Evolutionary conservation across 164 flowering plant genomes (phyloP).

Genomic region (Tetracentron sinense): DNA sequence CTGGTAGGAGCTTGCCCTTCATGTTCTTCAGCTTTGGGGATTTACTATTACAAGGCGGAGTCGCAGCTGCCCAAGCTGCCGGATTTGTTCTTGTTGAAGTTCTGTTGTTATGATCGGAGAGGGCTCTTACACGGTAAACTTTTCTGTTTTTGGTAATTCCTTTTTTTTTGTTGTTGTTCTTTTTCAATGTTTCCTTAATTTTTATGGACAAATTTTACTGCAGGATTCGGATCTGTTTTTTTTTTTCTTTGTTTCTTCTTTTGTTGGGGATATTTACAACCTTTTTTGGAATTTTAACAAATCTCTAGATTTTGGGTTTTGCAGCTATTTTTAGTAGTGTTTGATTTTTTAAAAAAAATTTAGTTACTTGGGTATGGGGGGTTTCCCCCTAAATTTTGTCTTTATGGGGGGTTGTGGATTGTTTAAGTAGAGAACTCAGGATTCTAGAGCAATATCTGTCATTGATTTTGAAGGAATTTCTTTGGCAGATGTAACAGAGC

Average conservation of each 20-base stretch:
- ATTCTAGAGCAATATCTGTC: not conserved
- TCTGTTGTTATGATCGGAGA: slow-evolving; percentile 48
- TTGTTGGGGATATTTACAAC: too few relatives aligned
- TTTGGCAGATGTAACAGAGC: slow-evolving; percentile 52
- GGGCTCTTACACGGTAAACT: slow-evolving; percentile 69
- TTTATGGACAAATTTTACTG: too few relatives aligned
- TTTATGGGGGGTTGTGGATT: not conserved
- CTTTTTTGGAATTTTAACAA: too few relatives aligned
- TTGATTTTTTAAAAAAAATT: too few relatives aligned
- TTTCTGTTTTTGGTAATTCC: too few relatives aligned
- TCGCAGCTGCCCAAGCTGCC: slow-evolving; percentile 46
- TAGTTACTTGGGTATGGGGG: not conserved
- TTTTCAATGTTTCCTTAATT: not conserved
- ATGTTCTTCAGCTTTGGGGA: slow-evolving; percentile 49
- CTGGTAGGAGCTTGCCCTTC: slow-evolving; percentile 57
- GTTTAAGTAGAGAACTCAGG: not conserved
- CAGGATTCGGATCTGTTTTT: too few relatives aligned
- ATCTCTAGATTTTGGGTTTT: too few relatives aligned
- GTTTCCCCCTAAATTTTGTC: too few relatives aligned
- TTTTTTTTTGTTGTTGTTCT: not conserved
- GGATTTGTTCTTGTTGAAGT: slow-evolving; percentile 58
- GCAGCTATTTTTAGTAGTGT: too few relatives aligned
- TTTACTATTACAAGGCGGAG: slow-evolving; percentile 39
- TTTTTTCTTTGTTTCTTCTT: too few relatives aligned
- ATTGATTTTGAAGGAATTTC: not conserved